Conservation (phyloP, 2,329 filamentous ascomycete genomes). For the Canariomyces notabilis region DNA sequence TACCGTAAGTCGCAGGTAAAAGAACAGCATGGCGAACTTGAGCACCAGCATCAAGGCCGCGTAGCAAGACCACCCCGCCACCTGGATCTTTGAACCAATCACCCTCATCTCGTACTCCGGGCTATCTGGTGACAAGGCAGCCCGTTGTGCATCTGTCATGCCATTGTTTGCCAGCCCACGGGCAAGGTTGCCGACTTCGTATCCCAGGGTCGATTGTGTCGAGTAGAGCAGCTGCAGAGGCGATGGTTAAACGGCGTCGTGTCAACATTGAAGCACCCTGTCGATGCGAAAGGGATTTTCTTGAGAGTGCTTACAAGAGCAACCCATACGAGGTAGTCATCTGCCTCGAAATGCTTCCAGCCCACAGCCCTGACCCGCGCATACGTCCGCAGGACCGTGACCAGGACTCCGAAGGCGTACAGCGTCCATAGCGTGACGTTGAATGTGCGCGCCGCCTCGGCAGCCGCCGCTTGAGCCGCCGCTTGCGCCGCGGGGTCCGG, state of each 20-base stretch:
- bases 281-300: too few species aligned
- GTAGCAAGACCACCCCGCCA: conserved; percentile 51
- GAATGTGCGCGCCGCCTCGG: conserved; percentile 25
- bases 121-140: conserved; percentile 36
- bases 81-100: conserved; percentile 47
- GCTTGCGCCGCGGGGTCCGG: too few species aligned
- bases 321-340: conserved; percentile 34
- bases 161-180: conserved; percentile 33
- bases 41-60: conserved; percentile 47
- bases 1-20: conserved; percentile 47
- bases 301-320: conserved; percentile 31
- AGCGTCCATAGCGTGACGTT: conserved; percentile 35
- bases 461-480: too few species aligned
- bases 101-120: conserved; percentile 39
- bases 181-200: conserved; percentile 43
- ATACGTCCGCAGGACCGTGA: conserved; percentile 35
- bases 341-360: conserved; percentile 29
- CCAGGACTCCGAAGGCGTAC: conserved; percentile 30
- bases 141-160: conserved; percentile 47
- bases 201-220: conserved; percentile 43
- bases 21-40: conserved; percentile 50
- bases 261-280: too few species aligned
- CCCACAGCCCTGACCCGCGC: conserved; percentile 32
- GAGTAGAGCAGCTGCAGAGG: conserved; percentile 43
- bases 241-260: neutral